Conservation (phyloP, 163 green algal genomes). For the Coccomyxa subellipsoidea region DNA sequence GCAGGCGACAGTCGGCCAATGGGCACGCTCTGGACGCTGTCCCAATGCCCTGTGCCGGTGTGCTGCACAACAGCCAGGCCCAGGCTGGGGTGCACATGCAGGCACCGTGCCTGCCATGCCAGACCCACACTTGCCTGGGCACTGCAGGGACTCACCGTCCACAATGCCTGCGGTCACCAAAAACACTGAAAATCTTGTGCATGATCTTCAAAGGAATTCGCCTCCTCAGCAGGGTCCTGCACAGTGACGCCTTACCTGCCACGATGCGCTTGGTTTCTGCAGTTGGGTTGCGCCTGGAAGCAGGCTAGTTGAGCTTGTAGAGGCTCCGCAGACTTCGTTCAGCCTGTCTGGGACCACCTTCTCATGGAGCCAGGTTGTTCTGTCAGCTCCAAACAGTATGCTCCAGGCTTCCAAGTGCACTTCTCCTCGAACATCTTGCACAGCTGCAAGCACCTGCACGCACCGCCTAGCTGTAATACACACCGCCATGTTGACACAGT, state of each 20-base stretch:
- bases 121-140: neutral
- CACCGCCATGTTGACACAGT: neutral
- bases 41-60: neutral
- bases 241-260: neutral
- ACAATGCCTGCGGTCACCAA: neutral
- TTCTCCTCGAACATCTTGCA: neutral
- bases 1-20: constrained; percentile 11
- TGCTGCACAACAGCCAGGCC: constrained; percentile 34
- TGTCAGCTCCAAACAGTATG: neutral
- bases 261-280: neutral
- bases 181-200: no score
- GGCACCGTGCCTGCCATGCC: constrained; percentile 17
- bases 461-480: neutral
- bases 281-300: neutral
- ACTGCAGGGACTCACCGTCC: neutral
- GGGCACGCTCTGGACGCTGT: neutral
- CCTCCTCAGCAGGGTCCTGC: no score
- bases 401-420: neutral
- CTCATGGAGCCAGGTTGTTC: neutral
- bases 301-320: neutral
- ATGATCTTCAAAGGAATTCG: no score
- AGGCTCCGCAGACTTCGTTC: neutral
- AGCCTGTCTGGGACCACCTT: neutral
- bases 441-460: constrained; percentile 1
- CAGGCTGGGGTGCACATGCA: constrained; percentile 42